Base-by-base conservation (phyloP, 257 asterid genomes). In the Salvia splendens region DNA sequence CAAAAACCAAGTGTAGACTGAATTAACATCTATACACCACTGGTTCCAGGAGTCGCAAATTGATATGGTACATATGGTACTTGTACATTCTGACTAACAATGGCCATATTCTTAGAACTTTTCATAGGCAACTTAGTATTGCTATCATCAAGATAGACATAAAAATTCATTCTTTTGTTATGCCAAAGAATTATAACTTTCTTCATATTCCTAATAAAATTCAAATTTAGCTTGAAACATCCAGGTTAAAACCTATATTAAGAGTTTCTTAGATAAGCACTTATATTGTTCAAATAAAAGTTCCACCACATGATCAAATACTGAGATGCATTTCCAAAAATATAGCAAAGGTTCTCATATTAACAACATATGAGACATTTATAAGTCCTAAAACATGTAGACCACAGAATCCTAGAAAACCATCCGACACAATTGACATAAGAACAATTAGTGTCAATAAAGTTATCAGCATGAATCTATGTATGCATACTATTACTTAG, bases 21-120 rank as follows among this genome's bases (percentile, higher is more conserved):
- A 55, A 54, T 42, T 63, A 12, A 32, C 57, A 55, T 71, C 30
- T 61, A 55, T 17, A 43, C 12, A 43, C 36, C 41, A 62, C 40
- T 51, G 16, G 38, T 65, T 48, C 35, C 51, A 15, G 24, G 51
- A 40, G n/a, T 38, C 35, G 14, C 42, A 38, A 38, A 38, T 38
- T 2, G 10, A 1, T 5, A 5, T 38, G 10, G 42, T 38, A 38
- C 8, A 38, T 38, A 6, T 38, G 42, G 10, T 38, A n/a, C 8
- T 14, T 8, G 58, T 41, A 65, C 42, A 3, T 5, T 32, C 9
- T 48, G 59, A 48, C 42, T 5, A 32, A 64, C 15, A 5, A 20
- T 14, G 17, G 14, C 62, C 24, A 15, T 38, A 51, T 12, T 52
- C 28, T 66, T 38, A 17, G 15, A 51, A 38, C 11, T 15, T 17